Evolutionary conservation across 75 land plant species (phyloP), one percentile per base, ranked within the genome.

Genomic region (Pinus taeda): DNA sequence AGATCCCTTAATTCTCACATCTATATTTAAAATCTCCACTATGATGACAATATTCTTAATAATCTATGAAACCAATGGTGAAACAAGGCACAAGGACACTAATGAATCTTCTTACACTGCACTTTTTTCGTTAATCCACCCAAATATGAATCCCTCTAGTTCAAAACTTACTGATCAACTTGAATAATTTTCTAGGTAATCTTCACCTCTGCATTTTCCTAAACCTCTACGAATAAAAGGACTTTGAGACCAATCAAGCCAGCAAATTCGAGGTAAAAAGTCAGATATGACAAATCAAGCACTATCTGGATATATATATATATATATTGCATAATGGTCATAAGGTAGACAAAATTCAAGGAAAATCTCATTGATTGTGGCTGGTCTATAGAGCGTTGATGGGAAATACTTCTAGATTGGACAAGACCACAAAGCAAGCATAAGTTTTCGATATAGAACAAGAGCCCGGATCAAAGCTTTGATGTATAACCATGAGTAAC

Each of bases 91-190:
- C 13, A 5, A 57, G 57, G 74, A 73, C 29, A 73, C 57, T 55
- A 73, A n/a, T 26, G 58, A 73, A 73, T 59, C 33, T 55, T 56
- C 33, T 55, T 56, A 24, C 45, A 49, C 45, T 56, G 57, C 20
- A 1, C 74, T 56, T 53, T 73, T 20, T 73, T 73, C 74, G 29
- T 56, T 55, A 73, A 73, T 49, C 74, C 74, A 73, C 74, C 74
- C 9, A 45, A 73, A 57, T 24, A 15, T 15, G 30, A 73, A 22
- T 22, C 26, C 59, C 74, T 57, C 74, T 59, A 73, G 24, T 57
- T 55, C 15, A 53, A n/a, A 53, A 24, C 15, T 24, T 57, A 73
- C 74, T 15, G 22, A 73, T 73, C 59, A 18, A 49, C 15, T 39
- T 69, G n/a, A 22, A 56, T 11, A 4, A 39, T 49, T 73, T 73